These are phyloP conservation scores for Limnomonas spitsbergensis DNA, from an alignment of 139 green algal genomes.

Conservation along the genomic window DNA sequence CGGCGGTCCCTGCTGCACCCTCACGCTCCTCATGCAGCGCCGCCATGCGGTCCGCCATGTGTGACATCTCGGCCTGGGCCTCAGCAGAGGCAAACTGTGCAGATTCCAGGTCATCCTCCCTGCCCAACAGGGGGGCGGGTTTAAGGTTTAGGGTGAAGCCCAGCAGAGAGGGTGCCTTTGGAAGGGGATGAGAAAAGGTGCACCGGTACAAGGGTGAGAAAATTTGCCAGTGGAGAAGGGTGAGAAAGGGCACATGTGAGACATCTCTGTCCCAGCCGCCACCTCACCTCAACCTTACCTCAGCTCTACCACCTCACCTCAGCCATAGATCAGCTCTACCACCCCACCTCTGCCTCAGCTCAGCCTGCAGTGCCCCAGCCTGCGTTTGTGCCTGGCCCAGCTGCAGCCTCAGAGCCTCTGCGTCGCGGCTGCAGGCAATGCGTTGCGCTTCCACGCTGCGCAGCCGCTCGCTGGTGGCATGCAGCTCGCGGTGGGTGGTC, in stretches of 20 bases:
- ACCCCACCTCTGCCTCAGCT: constrained; percentile 26
- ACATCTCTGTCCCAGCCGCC: too few species aligned
- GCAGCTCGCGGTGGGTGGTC: constrained; percentile 33
- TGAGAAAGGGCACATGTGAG: too few species aligned
- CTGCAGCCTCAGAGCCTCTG: constrained; percentile 16
- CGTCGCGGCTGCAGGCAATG: constrained; percentile 18
- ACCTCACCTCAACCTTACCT: too few species aligned
- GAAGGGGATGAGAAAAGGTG: too few species aligned
- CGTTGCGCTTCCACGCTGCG: constrained; percentile 32
- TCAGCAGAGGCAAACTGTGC: constrained; percentile 21
- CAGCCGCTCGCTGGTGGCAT: constrained; percentile 26
- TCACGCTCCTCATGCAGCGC: not conserved
- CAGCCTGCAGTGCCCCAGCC: constrained; percentile 5
- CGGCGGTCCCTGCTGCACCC: not conserved
- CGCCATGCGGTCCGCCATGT: not conserved
- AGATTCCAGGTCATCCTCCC: constrained; percentile 42
- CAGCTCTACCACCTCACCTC: too few species aligned
- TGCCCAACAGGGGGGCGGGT: constrained; percentile 1
- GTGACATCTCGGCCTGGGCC: not conserved
- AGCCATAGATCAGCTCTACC: too few species aligned
- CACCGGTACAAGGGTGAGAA: too few species aligned
- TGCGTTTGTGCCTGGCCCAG: constrained; percentile 2
- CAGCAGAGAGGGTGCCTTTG: not conserved
- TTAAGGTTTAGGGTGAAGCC: not conserved
- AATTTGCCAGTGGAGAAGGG: too few species aligned